Evolutionary conservation across 352 stramenopile species (phyloP), one percentile per base, ranked within the genome.

Genomic region (Aphanomyces stellatus): DNA sequence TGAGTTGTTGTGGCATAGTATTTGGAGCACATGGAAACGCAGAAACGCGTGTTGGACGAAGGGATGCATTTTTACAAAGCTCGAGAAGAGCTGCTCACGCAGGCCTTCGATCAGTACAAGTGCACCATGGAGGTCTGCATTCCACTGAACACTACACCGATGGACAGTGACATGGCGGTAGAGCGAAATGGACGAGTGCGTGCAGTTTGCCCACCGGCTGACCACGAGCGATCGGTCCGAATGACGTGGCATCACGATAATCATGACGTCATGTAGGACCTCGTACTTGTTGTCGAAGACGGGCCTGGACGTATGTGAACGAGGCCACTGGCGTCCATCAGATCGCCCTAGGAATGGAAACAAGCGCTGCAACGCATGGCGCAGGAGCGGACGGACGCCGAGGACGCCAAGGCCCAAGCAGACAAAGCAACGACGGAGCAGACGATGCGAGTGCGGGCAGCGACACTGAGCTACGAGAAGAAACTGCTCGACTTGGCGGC

Each of bases 231-330:
- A 11, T 57, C 25, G 30, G 49, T 57, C n/a, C 2, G 46, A 28
- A 22, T 28, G 24, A 22, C 7, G 8, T 64, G 10, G 42, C 17
- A 30, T 27, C 15, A 51, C 17, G 53, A 37, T 25, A 42, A 46
- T n/a, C n/a, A n/a, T 31, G 19, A 8, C n/a, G 31, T 46, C 5
- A 10, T 10, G n/a, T 53, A 51, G 31, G 42, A 17, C 59, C 3
- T 53, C 31, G 46, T 65, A 65, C 28, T 31, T 65, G 3, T 25
- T 65, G 8, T 65, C 59, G 41, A 65, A 65, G 25, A 35, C 59
- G 7, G 59, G 59, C 0, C 27, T 65, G 7, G 59, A 65, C 15
- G 59, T 65, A 4, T 22, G 25, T 27, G 27, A n/a, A 2, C 27
- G 4, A 11, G 11, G 22, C 19, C n/a, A 30, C 25, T n/a, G 17